Evolutionary conservation across 495 filamentous ascomycete species (phyloP).

Genomic region (Pyronema omphalodes): DNA sequence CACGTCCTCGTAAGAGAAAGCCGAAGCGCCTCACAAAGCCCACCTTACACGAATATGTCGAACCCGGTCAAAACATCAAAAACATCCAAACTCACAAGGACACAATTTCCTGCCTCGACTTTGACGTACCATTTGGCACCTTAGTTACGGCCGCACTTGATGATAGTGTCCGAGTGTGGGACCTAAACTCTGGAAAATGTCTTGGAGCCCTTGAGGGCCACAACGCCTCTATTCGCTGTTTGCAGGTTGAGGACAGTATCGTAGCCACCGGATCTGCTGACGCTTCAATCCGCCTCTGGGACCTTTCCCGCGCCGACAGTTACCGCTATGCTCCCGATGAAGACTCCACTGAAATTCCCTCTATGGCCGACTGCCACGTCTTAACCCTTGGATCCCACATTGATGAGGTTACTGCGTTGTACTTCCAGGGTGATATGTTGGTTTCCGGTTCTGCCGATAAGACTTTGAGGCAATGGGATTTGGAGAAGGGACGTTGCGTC

Average conservation of each 20-base stretch:
- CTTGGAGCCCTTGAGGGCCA: constrained; percentile 83
- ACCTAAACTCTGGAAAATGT: constrained; percentile 80
- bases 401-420: constrained; percentile 82
- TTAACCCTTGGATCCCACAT: constrained; percentile 80
- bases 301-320: constrained; percentile 51
- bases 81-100: constrained; percentile 80
- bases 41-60: constrained; percentile 86
- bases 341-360: constrained; percentile 36
- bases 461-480: constrained; percentile 92
- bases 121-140: constrained; percentile 88
- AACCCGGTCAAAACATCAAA: constrained; percentile 73
- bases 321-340: constrained; percentile 33
- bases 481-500: constrained; percentile 85
- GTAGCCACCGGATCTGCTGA: constrained; percentile 92
- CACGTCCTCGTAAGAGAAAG: constrained; percentile 41
- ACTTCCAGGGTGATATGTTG: constrained; percentile 72
- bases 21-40: constrained; percentile 67
- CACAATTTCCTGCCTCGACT: constrained; percentile 76
- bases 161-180: constrained; percentile 95
- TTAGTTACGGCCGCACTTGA: constrained; percentile 91
- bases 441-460: constrained; percentile 95
- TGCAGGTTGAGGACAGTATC: constrained; percentile 92
- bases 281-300: constrained; percentile 87
- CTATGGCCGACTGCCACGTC: constrained; percentile 67
- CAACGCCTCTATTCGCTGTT: constrained; percentile 75